Conservation (phyloP, 177 flowering plant genomes). For the Telopea speciosissima region DNA sequence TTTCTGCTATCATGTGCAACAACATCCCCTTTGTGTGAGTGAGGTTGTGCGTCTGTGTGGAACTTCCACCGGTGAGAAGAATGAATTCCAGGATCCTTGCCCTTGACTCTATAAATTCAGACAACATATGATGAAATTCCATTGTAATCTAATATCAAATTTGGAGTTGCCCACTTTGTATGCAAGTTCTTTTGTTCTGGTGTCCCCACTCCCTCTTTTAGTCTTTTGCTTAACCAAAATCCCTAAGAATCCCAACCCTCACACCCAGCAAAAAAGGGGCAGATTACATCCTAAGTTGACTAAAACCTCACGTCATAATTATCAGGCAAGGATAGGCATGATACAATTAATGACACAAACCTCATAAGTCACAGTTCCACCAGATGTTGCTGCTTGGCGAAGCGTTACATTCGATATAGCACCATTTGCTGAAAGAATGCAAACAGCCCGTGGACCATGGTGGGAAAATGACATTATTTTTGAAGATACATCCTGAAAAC, state of each 20-base stretch:
- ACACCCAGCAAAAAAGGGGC: not conserved
- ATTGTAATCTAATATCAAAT: not conserved
- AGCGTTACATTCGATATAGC: conserved; percentile 95
- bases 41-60: not conserved
- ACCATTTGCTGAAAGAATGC: conserved; percentile 36
- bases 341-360: not conserved
- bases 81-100: too few relatives aligned
- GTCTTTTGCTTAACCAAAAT: too few relatives aligned
- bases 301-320: not conserved
- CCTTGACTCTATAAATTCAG: too few relatives aligned
- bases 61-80: not conserved
- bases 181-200: not conserved
- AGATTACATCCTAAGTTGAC: not conserved
- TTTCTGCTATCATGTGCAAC: not conserved
- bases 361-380: conserved; percentile 34
- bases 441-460: conserved; percentile 67
- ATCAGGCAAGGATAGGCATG: not conserved
- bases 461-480: conserved; percentile 90
- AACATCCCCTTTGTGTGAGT: not conserved
- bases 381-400: conserved; percentile 85
- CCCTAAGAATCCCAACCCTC: not conserved
- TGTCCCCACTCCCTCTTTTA: not conserved
- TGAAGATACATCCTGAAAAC: conserved; percentile 71
- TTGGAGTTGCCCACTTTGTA: too few relatives aligned
- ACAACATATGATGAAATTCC: not conserved